phyloP scores from a whole-genome alignment of 139 green algal genomes.

The Parachlorella kessleri region DNA sequence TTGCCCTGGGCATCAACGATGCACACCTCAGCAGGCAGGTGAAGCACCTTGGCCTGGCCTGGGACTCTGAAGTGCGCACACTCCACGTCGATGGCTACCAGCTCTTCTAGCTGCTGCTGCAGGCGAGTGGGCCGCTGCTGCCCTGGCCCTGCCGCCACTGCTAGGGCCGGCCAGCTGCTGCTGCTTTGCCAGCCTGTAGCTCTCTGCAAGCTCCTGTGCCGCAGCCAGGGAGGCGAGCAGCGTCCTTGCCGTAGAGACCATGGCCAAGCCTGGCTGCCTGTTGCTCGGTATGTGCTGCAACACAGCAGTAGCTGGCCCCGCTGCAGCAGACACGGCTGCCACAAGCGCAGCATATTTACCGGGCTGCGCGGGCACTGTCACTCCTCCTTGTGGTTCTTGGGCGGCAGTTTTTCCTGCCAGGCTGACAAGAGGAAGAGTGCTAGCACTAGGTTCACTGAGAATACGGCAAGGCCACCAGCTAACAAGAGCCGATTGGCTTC shows the following conservation, averaged over 20 bases:
- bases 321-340: background rate
- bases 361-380: background rate
- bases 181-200: no score
- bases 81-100: slow-evolving; percentile 44
- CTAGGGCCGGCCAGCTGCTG: no score
- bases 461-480: slow-evolving; percentile 17
- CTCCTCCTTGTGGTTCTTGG: slow-evolving; percentile 8
- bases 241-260: background rate
- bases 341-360: background rate
- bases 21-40: slow-evolving; percentile 43
- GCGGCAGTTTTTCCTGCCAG: slow-evolving; percentile 19
- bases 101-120: background rate
- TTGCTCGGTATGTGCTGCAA: background rate
- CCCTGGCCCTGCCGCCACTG: no score
- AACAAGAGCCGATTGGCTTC: slow-evolving; percentile 14
- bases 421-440: slow-evolving; percentile 23
- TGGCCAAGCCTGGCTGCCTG: background rate
- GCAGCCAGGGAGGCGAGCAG: background rate
- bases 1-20: slow-evolving; percentile 23
- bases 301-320: background rate
- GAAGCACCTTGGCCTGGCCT: background rate
- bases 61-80: slow-evolving; percentile 11
- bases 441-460: slow-evolving; percentile 23
- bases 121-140: background rate
- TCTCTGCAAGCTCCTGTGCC: background rate